Evolutionary conservation across 345 rosid species (phyloP), one percentile per base, ranked within the genome.

Genomic region (Litchi chinensis): DNA sequence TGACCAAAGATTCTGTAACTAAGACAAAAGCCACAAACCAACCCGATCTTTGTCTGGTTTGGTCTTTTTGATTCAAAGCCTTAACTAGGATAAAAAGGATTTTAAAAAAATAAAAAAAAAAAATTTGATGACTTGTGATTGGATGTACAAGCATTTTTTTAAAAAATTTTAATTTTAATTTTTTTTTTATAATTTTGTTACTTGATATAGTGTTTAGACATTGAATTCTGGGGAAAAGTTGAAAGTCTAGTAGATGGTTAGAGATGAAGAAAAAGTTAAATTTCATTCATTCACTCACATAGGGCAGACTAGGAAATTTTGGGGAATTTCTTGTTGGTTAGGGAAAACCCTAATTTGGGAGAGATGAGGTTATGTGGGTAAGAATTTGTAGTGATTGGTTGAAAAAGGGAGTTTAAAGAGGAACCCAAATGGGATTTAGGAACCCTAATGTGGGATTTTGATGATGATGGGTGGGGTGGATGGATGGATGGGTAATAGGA

Each of bases 1-100:
- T 87, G 85, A 88, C 91, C 87, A 88, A 86, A 89, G 92, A 91
- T 94, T 90, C 90, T 84, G 63, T 81, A 86, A 75, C 82, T 67
- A 81, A 83, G 83, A 85, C 85, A 82, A 83, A 77, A 78, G 62
- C 75, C 74, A 82, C 82, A 79, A 72, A 75, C 66, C 74, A 76
- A 82, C 82, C 84, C 79, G 77, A 81, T 82, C 80, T 83, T 79
- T 68, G 71, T 75, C 82, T 84, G 80, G 78, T 79, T 69, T 65
- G 59, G 78, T 75, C 63, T 56, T 21, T 9, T 57, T 12, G 11
- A 28, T 66, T 80, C 75, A 85, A 85, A 76, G 84, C 86, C 89
- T 87, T 85, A 86, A 83, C 78, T 71, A 52, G 46, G 82, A 59
- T 40, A 6, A 68, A 28, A 76, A 74, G 39, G 41, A 52, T 43